Conservation (phyloP, 1,284 basidiomycete species). For the Tilletia caries region DNA sequence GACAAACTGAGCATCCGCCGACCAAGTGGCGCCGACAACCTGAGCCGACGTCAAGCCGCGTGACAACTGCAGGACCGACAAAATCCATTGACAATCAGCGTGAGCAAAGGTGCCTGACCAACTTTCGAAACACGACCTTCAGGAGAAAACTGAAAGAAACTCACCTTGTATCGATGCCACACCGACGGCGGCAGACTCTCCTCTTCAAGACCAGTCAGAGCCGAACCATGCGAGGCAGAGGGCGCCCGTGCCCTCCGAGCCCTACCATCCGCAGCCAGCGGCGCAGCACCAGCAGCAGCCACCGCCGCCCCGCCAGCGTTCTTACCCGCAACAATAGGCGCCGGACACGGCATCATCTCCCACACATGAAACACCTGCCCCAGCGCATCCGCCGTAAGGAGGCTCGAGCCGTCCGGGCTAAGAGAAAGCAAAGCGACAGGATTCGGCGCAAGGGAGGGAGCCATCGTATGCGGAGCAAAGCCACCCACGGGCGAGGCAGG, state of each 20-base stretch:
- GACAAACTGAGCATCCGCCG: constrained; percentile 27
- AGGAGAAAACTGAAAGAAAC: no score
- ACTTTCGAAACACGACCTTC: no score
- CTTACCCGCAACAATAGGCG: not conserved
- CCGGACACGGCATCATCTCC: not conserved
- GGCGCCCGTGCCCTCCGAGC: not conserved
- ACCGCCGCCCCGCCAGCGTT: not conserved
- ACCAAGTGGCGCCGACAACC: constrained; percentile 27
- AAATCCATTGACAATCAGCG: not conserved
- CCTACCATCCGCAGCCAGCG: not conserved
- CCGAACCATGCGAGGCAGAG: not conserved
- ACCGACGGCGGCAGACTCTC: not conserved
- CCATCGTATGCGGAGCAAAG: not conserved
- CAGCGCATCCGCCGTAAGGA: not conserved
- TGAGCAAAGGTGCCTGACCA: no score
- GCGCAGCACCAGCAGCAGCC: no score
- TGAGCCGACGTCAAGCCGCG: constrained; percentile 32
- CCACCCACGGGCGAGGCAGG: not conserved
- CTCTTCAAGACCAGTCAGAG: not conserved
- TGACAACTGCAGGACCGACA: constrained; percentile 16
- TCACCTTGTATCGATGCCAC: not conserved
- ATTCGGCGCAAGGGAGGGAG: not conserved
- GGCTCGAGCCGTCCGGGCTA: not conserved
- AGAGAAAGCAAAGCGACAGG: not conserved
- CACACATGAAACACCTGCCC: not conserved